phyloP scores from a whole-genome alignment of 2,329 filamentous ascomycete genomes.

The Aspergillus novofumigatus region DNA sequence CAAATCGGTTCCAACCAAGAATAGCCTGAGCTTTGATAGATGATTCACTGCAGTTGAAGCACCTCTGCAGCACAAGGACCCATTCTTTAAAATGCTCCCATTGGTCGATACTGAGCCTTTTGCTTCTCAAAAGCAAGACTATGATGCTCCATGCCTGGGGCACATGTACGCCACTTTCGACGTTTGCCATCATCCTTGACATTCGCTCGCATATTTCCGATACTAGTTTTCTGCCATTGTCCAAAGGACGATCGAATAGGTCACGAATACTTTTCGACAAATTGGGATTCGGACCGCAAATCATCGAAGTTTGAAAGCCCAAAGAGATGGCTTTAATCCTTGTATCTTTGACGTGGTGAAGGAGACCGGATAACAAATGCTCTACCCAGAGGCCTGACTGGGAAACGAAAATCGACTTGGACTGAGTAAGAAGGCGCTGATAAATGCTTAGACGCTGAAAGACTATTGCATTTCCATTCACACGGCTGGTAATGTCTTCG shows the following conservation, averaged over 20 bases:
- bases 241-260: constrained; percentile 47
- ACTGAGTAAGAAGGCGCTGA: constrained; percentile 68
- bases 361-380: constrained; percentile 75
- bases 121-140: constrained; percentile 67
- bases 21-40: constrained; percentile 72
- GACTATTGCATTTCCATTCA: constrained; percentile 76
- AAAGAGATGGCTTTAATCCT: constrained; percentile 69
- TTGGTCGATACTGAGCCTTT: constrained; percentile 54
- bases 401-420: constrained; percentile 63
- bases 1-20: constrained; percentile 78
- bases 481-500: constrained; percentile 66
- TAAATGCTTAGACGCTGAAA: constrained; percentile 76
- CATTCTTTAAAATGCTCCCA: constrained; percentile 74
- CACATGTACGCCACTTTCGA: constrained; percentile 61
- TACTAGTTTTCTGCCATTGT: constrained; percentile 60
- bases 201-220: constrained; percentile 66
- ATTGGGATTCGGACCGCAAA: constrained; percentile 64
- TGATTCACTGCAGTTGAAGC: constrained; percentile 75
- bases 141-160: constrained; percentile 87
- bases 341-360: constrained; percentile 74
- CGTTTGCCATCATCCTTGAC: constrained; percentile 59
- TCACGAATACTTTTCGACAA: constrained; percentile 61
- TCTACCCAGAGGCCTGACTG: constrained; percentile 73
- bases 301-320: constrained; percentile 65
- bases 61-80: constrained; percentile 73